Evolutionary conservation across 2,329 filamentous ascomycete genomes (phyloP), one percentile per base, ranked within the genome.

Genomic region (Sarocladiaceae sp.): DNA sequence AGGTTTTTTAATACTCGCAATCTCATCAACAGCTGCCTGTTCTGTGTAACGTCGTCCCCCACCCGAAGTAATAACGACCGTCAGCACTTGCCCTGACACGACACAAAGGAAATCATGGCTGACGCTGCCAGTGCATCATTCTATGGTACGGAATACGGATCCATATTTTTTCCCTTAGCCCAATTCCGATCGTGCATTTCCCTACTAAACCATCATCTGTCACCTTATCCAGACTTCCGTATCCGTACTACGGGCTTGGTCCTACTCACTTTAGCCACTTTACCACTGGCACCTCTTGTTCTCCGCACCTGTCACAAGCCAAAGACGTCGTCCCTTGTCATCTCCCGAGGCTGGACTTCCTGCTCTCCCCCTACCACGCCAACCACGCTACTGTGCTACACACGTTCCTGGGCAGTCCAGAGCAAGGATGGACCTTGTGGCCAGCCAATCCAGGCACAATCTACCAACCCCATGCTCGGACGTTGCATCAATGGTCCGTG

Each of bases 271-370:
- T n/a, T n/a, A n/a, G n/a, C n/a, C n/a, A n/a, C n/a, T n/a, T n/a
- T n/a, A n/a, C n/a, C n/a, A n/a, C n/a, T n/a, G n/a, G n/a, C 40
- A 26, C 12, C n/a, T 23, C 7, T 20, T 26, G 22, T 44, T 44
- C 40, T 44, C 40, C 40, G 40, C 40, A 44, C 23, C 20, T 44
- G 40, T 44, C 40, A 44, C 40, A 44, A 44, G 40, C 40, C 40
- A 26, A 22, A 3, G 12, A 22, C 25, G 8, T 4, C 22, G 11
- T 7, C 40, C 40, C 40, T 23, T 44, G 12, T 22, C 20, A 25
- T 26, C 40, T 44, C 40, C 40, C 40, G 40, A 44, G 40, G 40
- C 40, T 44, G 22, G 40, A 44, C 40, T 13, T 28, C 23, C 40
- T 44, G 12, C 13, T 8, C 23, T 44, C 11, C 22, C 20, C n/a